phyloP scores from a whole-genome alignment of 441 rosid genomes.

The Pelargonium australe region DNA sequence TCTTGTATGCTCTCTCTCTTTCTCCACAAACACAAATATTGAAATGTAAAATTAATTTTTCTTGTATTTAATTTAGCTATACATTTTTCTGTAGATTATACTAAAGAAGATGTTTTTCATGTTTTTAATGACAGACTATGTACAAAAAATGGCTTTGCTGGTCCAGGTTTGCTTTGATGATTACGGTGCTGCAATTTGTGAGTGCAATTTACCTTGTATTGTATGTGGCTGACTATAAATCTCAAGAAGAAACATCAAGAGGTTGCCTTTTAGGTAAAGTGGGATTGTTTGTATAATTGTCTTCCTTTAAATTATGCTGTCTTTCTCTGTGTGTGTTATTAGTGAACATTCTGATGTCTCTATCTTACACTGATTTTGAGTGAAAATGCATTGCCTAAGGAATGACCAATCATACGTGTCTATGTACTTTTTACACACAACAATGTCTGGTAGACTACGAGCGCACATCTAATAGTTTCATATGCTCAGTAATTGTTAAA shows the following conservation, averaged over 20 bases:
- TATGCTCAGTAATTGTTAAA: not conserved
- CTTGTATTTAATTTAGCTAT: not conserved
- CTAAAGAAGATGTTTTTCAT: not conserved
- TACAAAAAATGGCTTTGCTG: constrained; percentile 82
- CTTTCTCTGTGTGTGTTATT: not conserved
- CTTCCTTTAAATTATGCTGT: not conserved
- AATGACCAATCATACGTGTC: not conserved
- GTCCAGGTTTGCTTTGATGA: constrained; percentile 51
- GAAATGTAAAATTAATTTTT: not conserved
- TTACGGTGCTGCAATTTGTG: constrained; percentile 55
- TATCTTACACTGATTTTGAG: not conserved
- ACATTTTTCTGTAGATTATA: not conserved
- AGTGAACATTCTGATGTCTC: not conserved
- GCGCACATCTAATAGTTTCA: not conserved
- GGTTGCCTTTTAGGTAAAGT: constrained; percentile 55
- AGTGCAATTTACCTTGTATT: constrained; percentile 58
- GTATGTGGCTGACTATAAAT: constrained; percentile 38
- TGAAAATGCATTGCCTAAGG: not conserved
- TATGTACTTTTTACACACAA: too few species aligned
- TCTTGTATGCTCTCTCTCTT: too few species aligned
- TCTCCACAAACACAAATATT: not conserved
- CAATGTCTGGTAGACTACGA: not conserved
- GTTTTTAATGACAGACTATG: constrained; percentile 41
- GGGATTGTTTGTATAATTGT: constrained; percentile 6
- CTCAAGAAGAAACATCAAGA: constrained; percentile 38